These are phyloP conservation scores for Silybum marianum DNA, from an alignment of 129 eudicot species.

Conservation along the genomic window DNA sequence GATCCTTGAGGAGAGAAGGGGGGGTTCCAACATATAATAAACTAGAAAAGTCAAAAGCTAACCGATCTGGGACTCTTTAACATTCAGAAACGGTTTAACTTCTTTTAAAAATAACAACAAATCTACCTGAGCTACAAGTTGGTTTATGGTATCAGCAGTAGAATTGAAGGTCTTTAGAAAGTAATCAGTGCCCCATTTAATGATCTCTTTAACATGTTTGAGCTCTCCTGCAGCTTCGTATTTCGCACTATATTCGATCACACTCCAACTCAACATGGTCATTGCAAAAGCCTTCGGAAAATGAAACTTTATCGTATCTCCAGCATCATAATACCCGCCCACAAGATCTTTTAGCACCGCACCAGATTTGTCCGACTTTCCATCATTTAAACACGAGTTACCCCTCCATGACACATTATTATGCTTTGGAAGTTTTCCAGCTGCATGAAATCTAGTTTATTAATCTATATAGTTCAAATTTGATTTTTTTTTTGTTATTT, in stretches of 20 bases:
- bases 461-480: neutral
- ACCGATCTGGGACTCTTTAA: neutral
- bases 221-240: conserved; percentile 98
- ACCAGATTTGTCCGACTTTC: conserved; percentile 53
- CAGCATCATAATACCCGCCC: conserved; percentile 98
- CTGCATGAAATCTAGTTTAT: conserved; percentile 36
- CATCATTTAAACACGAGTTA: conserved; percentile 75
- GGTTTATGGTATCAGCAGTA: conserved; percentile 75
- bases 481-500: neutral
- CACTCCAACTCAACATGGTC: conserved; percentile 99
- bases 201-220: conserved; percentile 75
- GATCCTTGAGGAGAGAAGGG: neutral
- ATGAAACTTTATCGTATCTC: conserved; percentile 90
- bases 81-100: neutral
- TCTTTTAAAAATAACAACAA: neutral
- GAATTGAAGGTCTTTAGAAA: conserved; percentile 87
- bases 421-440: conserved; percentile 83
- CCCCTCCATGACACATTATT: conserved; percentile 95
- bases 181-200: conserved; percentile 97
- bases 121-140: conserved; percentile 73
- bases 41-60: neutral
- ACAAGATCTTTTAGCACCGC: conserved; percentile 59
- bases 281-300: conserved; percentile 89
- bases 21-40: no score
- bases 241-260: conserved; percentile 86